These are phyloP conservation scores for Kodamaea sp. DNA, from an alignment of 1,139 yeast genomes.

Conservation along the genomic window DNA sequence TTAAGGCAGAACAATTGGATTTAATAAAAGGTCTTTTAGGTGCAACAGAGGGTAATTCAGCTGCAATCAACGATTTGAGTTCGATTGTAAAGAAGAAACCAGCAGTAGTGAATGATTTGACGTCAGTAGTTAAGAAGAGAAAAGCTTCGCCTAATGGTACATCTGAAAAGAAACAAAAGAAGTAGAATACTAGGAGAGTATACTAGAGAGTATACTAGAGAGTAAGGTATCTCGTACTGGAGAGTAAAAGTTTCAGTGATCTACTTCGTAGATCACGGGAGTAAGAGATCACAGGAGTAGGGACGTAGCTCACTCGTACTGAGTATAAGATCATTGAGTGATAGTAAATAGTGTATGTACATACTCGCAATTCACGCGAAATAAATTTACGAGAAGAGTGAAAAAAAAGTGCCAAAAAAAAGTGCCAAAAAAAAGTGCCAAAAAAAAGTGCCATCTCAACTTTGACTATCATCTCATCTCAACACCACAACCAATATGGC, in stretches of 20 bases:
- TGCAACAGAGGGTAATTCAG: slow-evolving; percentile 27
- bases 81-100: slow-evolving; percentile 33
- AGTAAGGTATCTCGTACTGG: not conserved
- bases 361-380: no score
- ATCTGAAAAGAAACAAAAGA: slow-evolving; percentile 12
- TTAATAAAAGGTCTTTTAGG: slow-evolving; percentile 65
- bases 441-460: not conserved
- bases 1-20: slow-evolving; percentile 53
- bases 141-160: slow-evolving; percentile 22
- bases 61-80: slow-evolving; percentile 34
- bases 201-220: not conserved
- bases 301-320: no score
- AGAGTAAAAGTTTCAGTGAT: no score
- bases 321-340: no score
- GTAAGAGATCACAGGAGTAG: no score
- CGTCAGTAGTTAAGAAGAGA: slow-evolving; percentile 53
- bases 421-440: not conserved
- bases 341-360: no score
- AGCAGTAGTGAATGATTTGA: slow-evolving; percentile 49
- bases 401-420: not conserved
- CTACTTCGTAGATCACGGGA: no score
- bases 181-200: not conserved
- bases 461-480: slow-evolving; percentile 3
- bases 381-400: not conserved
- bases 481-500: slow-evolving; percentile 9